Evolutionary conservation across 305 asterid genomes (phyloP).

Genomic region (Lippia alba): DNA sequence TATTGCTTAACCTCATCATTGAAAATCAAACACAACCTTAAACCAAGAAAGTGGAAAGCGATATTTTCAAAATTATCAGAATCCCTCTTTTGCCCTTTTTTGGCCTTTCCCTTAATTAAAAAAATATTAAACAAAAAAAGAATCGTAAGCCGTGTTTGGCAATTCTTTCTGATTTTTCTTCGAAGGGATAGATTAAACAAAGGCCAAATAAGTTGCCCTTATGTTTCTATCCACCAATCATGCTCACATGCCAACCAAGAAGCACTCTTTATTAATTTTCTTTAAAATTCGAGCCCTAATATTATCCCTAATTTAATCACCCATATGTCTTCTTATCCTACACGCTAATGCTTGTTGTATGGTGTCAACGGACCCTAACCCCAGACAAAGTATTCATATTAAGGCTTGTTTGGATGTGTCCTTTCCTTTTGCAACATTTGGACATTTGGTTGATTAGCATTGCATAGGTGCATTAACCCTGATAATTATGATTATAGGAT

Average conservation of each 20-base stretch:
- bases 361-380: constrained; percentile 45
- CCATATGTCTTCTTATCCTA: constrained; percentile 11
- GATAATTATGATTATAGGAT: background rate
- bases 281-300: background rate
- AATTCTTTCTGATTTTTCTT: constrained; percentile 1
- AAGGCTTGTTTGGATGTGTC: constrained; percentile 15
- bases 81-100: constrained; percentile 26
- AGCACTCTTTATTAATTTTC: constrained; percentile 33
- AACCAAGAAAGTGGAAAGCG: constrained; percentile 21
- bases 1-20: background rate
- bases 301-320: constrained; percentile 18
- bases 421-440: background rate
- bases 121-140: background rate
- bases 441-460: background rate
- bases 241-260: constrained; percentile 36
- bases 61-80: constrained; percentile 3
- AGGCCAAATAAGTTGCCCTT: background rate
- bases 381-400: constrained; percentile 31
- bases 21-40: background rate
- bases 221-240: constrained; percentile 35
- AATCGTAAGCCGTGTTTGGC: background rate
- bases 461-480: background rate
- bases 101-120: background rate
- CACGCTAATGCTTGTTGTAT: background rate
- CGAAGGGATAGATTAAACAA: background rate